phyloP scores from a whole-genome alignment of 2,329 filamentous ascomycete species.

The Neonectria magnoliae region DNA sequence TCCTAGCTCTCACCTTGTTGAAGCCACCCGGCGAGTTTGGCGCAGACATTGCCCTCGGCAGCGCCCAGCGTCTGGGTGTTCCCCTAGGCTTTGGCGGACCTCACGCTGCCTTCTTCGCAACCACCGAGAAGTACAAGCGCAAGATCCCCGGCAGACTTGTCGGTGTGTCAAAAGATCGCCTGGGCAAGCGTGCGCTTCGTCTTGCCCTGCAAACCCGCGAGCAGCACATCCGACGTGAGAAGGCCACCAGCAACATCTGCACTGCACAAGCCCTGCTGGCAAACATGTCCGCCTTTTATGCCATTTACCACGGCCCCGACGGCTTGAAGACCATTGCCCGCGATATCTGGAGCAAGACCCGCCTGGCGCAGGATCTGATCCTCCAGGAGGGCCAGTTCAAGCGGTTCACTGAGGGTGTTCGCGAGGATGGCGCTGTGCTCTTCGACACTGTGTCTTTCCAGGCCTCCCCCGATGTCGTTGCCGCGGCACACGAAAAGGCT shows the following conservation, averaged over 20 bases:
- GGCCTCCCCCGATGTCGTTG: slow-evolving; percentile 43
- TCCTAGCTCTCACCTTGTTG: slow-evolving; percentile 86
- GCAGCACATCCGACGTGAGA: slow-evolving; percentile 95
- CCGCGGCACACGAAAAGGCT: slow-evolving; percentile 38
- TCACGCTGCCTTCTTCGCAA: slow-evolving; percentile 93
- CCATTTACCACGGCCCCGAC: slow-evolving; percentile 88
- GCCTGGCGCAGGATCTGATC: slow-evolving; percentile 65
- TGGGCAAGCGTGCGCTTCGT: slow-evolving; percentile 68
- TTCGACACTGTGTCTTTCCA: slow-evolving; percentile 86
- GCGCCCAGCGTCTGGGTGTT: slow-evolving; percentile 89
- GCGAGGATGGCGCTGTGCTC: slow-evolving; percentile 65
- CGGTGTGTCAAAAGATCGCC: slow-evolving; percentile 87
- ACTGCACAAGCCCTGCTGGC: slow-evolving; percentile 93
- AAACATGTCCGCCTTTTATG: slow-evolving; percentile 96
- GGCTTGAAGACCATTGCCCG: slow-evolving; percentile 87
- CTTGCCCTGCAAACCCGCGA: slow-evolving; percentile 91
- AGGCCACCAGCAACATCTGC: slow-evolving; percentile 97
- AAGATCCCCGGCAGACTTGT: slow-evolving; percentile 93
- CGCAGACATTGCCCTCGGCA: slow-evolving; percentile 94
- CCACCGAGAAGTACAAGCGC: slow-evolving; percentile 83
- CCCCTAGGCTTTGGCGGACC: slow-evolving; percentile 93
- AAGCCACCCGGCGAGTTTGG: slow-evolving; percentile 94
- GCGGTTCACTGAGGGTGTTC: slow-evolving; percentile 66
- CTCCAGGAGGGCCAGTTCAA: slow-evolving; percentile 66
- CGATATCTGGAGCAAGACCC: slow-evolving; percentile 75